A percentile compares a stretch with the other conserved stretches of the same genome.
These are phyloP conservation scores for Phytophthora hybrid DNA, from an alignment of 352 stramenopile genomes.

Conservation along the genomic window DNA sequence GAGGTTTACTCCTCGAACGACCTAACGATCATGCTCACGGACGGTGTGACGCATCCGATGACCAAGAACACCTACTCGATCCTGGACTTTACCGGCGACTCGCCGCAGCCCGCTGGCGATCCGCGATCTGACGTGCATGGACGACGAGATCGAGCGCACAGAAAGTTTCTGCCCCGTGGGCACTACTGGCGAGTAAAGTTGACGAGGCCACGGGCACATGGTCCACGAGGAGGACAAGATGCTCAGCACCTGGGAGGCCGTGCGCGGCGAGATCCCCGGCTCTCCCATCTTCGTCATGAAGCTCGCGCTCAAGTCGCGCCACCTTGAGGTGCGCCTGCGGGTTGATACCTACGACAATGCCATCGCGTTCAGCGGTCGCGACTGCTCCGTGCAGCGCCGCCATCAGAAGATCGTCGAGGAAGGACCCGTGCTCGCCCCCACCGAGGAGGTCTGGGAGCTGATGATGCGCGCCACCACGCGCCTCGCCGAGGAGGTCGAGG, in stretches of 20 bases:
- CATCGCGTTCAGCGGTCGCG: constrained; percentile 98
- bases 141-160: constrained; percentile 89
- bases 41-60: constrained; percentile 98
- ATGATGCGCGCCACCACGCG: constrained; percentile 98
- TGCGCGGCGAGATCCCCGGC: constrained; percentile 98
- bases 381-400: constrained; percentile 99
- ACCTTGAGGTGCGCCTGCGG: constrained; percentile 99
- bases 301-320: constrained; percentile 95
- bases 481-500: constrained; percentile 98
- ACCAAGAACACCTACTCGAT: constrained; percentile 96
- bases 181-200: constrained; percentile 90
- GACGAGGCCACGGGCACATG: constrained; percentile 93
- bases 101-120: constrained; percentile 81
- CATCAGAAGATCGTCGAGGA: constrained; percentile 99
- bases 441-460: constrained; percentile 95
- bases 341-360: constrained; percentile 98
- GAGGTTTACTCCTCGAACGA: constrained; percentile 99
- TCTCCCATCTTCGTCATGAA: constrained; percentile 99
- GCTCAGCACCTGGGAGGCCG: constrained; percentile 95
- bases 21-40: constrained; percentile 99
- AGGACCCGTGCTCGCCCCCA: constrained; percentile 94
- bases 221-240: constrained; percentile 93
- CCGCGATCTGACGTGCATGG: constrained; percentile 78
- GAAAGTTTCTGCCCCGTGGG: constrained; percentile 93
- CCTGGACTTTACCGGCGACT: constrained; percentile 97